Base-by-base conservation (phyloP, 768 basidiomycete genomes). In the Hirschioporus abietinus region DNA sequence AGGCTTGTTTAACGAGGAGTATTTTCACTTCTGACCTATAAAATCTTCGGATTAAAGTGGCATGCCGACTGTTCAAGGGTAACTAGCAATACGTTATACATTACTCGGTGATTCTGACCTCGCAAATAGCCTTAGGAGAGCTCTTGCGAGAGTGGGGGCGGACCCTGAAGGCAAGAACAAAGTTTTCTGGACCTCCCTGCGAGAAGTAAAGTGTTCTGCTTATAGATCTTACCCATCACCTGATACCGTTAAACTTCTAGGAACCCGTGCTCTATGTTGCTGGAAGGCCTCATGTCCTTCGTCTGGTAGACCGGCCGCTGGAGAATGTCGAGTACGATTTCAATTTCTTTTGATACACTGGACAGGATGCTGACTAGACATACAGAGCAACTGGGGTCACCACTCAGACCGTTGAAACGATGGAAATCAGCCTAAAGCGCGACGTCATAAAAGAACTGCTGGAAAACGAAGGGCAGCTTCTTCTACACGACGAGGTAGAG, bases 401-500 rank as follows among this genome's bases (percentile, higher is more conserved):
- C 0, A 96, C 95, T 0, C 81, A 83, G 7, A 88, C 93, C 35
- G 97, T 99, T 1, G 97, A 99, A 76, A 81, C 82, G 30, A 97
- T 98, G 92, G 97, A 99, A 68, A 78, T 85, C 42, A 87, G 80
- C 64, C 88, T 99, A 75, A 96, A 97, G 79, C 83, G 83, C 62
- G 97, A 99, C 72, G 87, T 99, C 12, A 78, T 97, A 7, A 81
- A 84, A 2, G 97, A 99, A 77, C 80, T 96, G n/a, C 82, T 82
- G 58, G 78, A 81, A 34, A 85, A 86, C 36, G 72, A 73, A 69
- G 95, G 95, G 3, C 86, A 92, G 26, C 87, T 99, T 58, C 80
- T 99, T 0, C 83, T 99, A 1, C 97, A 99, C 69, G 96, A 99
- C 71, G 96, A 99, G 78, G 86, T 97, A 7, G 96, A 97, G 75